Evolutionary conservation across 2,329 filamentous ascomycete species (phyloP), one percentile per base, ranked within the genome.

Genomic region (Didymosphaeria variabile): DNA sequence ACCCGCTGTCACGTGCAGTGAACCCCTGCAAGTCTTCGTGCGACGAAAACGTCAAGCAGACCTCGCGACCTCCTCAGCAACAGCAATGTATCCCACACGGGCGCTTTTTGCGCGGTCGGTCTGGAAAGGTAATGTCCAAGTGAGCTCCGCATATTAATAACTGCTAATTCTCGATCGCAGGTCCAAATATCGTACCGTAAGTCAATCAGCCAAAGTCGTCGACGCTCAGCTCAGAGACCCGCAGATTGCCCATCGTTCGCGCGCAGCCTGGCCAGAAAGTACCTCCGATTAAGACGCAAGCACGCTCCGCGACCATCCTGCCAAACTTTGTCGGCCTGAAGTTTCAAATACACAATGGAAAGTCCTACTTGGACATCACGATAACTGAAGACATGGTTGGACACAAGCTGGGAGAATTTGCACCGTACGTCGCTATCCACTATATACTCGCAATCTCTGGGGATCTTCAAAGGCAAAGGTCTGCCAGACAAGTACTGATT

Each of bases 321-420:
- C 94, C 94, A 65, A 96, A 91, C 80, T 97, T 97, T 77, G 92
- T 97, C 57, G 93, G 93, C 15, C 83, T 97, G 72, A 90, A 88
- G 77, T 97, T 97, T 79, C 90, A 94, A 79, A 87, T 97, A 61
- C 91, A 97, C 82, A 97, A 97, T 78, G 94, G 94, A 73, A 97
- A 95, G 83, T 86, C 86, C 34, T 97, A 97, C 79, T 82, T 90
- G 70, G 91, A 95, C 69, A 85, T 97, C 57, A 86, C 85, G 67
- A 91, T 97, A 65, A 97, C 93, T 17, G 94, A 97, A 78, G 92
- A 97, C 74, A 97, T 97, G 94, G 94, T 97, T 53, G 94, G 94
- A 57, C 91, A 95, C 80, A 97, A 97, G 82, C 85, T 97, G 69
- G 94, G 94, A 71, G 94, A 97, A 81, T 97, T 97, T 78, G 89